A percentile compares a stretch with the other conserved stretches of the same genome.
Evolutionary conservation across 2,329 filamentous ascomycete genomes (phyloP).

Genomic region (Hypoxylon sp.): DNA sequence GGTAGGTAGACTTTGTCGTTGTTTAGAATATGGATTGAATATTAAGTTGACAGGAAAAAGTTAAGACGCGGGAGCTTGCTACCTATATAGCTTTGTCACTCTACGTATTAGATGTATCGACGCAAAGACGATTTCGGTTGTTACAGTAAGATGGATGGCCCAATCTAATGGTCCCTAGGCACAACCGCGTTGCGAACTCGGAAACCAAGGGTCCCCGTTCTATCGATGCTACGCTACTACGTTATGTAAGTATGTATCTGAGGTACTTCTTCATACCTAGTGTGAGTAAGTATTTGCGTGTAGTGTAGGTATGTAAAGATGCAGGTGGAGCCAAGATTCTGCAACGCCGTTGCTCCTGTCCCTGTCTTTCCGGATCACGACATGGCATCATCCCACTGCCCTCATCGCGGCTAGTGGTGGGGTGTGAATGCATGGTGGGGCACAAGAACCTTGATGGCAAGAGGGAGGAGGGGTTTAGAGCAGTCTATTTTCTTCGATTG

Average conservation of each 20-base stretch:
- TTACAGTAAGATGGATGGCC: slow-evolving; percentile 36
- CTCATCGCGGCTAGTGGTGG: slow-evolving; percentile 6
- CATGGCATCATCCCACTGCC: slow-evolving; percentile 19
- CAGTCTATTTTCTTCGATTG: not conserved
- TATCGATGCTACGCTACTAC: slow-evolving; percentile 17
- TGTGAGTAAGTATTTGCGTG: slow-evolving; percentile 7
- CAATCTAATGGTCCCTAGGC: slow-evolving; percentile 7
- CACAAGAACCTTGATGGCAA: slow-evolving; percentile 22
- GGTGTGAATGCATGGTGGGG: slow-evolving; percentile 19
- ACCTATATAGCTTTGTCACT: slow-evolving; percentile 17
- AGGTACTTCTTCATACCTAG: not conserved
- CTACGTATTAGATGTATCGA: slow-evolving; percentile 20
- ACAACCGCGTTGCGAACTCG: slow-evolving; percentile 32
- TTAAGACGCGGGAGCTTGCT: slow-evolving; percentile 15
- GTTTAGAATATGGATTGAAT: slow-evolving; percentile 12
- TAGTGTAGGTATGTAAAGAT: not conserved
- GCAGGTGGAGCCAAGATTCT: slow-evolving; percentile 16
- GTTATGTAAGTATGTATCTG: slow-evolving; percentile 2
- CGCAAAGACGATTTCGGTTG: slow-evolving; percentile 12
- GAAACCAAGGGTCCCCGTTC: slow-evolving; percentile 19
- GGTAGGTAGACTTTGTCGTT: not conserved
- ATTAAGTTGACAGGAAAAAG: not conserved
- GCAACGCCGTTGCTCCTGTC: slow-evolving; percentile 4
- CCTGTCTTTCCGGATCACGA: slow-evolving; percentile 26
- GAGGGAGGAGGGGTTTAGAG: slow-evolving; percentile 15